phyloP scores from a whole-genome alignment of 352 stramenopile species.

The Pythium sp. region DNA sequence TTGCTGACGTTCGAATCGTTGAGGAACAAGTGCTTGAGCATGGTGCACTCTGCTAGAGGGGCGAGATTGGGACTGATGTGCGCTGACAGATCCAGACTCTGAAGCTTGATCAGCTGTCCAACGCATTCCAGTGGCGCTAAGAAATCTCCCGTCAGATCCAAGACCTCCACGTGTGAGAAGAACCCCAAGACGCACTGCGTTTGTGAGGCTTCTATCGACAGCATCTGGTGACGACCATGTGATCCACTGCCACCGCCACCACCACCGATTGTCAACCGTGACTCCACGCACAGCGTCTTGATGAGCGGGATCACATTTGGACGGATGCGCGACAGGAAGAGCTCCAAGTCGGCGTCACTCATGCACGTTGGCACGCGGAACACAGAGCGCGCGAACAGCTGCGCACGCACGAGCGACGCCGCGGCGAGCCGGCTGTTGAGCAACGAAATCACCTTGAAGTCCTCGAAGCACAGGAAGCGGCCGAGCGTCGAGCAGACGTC shows the following conservation, averaged over 20 bases:
- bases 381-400: conserved; percentile 1
- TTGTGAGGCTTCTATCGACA: background rate
- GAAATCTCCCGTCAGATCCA: background rate
- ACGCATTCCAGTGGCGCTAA: background rate
- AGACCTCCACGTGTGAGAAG: background rate
- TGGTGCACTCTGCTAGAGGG: background rate
- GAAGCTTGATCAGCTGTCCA: background rate
- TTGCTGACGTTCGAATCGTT: background rate
- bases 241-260: background rate
- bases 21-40: conserved; percentile 5
- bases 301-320: conserved; percentile 1
- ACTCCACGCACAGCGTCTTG: background rate
- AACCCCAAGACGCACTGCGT: background rate
- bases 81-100: background rate
- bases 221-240: background rate
- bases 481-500: background rate
- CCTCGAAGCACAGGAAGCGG: background rate
- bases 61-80: background rate
- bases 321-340: background rate
- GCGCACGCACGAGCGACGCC: background rate
- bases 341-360: background rate
- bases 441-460: background rate
- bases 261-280: background rate
- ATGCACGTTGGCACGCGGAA: background rate
- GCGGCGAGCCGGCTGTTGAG: background rate